Conservation (phyloP, 228 moss, liverwort and hornwort species). For the Sphagnum magellanicum region DNA sequence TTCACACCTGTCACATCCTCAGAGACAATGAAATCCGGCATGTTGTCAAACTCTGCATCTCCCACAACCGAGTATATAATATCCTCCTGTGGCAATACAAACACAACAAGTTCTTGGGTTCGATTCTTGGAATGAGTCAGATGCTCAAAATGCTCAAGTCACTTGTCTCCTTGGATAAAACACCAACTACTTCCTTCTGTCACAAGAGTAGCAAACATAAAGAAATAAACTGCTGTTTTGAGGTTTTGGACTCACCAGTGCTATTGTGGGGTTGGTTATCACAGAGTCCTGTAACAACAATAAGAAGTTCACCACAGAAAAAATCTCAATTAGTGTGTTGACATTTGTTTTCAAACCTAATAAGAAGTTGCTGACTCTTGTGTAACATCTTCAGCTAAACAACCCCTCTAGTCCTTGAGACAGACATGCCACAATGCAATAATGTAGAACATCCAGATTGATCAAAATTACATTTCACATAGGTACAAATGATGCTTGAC, state of each 20-base stretch:
- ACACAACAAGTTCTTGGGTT: background rate
- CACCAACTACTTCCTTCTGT: too few species aligned
- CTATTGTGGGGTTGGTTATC: slow-evolving; percentile 78
- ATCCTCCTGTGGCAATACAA: slow-evolving; percentile 45
- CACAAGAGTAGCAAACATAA: too few species aligned
- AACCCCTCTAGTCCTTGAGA: too few species aligned
- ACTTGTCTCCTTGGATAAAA: too few species aligned
- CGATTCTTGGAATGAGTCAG: background rate
- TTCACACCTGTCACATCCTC: slow-evolving; percentile 93
- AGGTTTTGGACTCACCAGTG: slow-evolving; percentile 55
- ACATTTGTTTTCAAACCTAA: background rate
- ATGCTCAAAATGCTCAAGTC: background rate
- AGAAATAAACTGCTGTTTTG: too few species aligned
- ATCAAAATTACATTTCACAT: too few species aligned
- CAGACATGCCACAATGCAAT: too few species aligned
- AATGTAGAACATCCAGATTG: too few species aligned
- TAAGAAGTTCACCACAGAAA: background rate
- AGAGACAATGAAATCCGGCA: slow-evolving; percentile 91
- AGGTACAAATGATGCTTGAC: too few species aligned
- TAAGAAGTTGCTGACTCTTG: too few species aligned
- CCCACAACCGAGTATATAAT: slow-evolving; percentile 73
- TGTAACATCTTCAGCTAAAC: too few species aligned
- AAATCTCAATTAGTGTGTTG: background rate
- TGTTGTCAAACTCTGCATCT: slow-evolving; percentile 54
- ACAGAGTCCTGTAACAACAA: slow-evolving; percentile 76